These are phyloP conservation scores for Onygena corvina DNA, from an alignment of 2,329 filamentous ascomycete genomes.

Conservation along the genomic window DNA sequence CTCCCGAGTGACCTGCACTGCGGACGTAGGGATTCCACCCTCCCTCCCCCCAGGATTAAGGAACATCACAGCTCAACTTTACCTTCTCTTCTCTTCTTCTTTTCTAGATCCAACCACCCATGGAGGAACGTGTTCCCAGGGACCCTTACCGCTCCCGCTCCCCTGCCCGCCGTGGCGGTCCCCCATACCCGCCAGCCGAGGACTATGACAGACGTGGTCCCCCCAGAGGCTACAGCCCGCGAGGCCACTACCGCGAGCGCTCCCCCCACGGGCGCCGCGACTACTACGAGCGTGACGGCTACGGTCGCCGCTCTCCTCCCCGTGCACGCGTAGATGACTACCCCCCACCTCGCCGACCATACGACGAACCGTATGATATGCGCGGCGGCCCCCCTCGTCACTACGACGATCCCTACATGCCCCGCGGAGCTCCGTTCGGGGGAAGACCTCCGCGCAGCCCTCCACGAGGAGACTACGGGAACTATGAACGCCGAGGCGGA, in stretches of 20 bases:
- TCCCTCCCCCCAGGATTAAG: conserved; percentile 10
- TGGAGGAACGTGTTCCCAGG: conserved; percentile 56
- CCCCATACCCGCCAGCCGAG: conserved; percentile 49
- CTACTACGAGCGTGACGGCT: conserved; percentile 72
- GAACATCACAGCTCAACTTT: conserved; percentile 21
- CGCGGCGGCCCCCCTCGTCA: conserved; percentile 38
- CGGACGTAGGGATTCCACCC: conserved; percentile 55
- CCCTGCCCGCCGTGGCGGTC: conserved; percentile 54
- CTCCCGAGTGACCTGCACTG: conserved; percentile 67
- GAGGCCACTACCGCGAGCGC: conserved; percentile 75
- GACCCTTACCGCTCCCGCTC: conserved; percentile 72
- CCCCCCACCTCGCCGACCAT: conserved; percentile 44
- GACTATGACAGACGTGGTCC: conserved; percentile 77
- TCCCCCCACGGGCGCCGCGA: conserved; percentile 65
- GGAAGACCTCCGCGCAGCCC: conserved; percentile 32
- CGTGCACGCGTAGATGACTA: conserved; percentile 60
- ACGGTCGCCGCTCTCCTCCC: conserved; percentile 67
- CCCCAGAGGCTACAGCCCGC: conserved; percentile 71
- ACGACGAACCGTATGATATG: conserved; percentile 50
- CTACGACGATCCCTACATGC: conserved; percentile 50
- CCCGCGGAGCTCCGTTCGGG: conserved; percentile 40
- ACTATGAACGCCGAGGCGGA: conserved; percentile 31
- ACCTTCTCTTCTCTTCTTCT: conserved; percentile 8
- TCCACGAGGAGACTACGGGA: conserved; percentile 31
- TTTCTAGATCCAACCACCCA: conserved; percentile 48